Base-by-base conservation (phyloP, 208 protist species). In the Tritrichomonas musculus region DNA sequence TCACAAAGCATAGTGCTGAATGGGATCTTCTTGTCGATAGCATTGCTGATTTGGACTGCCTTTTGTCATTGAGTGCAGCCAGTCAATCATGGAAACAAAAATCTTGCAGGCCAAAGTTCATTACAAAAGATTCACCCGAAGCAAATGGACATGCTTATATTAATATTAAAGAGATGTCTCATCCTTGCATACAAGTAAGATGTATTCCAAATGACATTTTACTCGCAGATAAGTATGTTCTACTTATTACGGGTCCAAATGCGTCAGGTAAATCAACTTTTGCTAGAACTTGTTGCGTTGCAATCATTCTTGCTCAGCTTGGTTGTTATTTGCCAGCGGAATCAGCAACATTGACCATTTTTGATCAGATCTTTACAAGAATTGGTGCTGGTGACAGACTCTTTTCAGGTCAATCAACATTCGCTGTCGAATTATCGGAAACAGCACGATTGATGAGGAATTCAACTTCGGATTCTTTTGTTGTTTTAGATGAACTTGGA, bases 201-300 rank as follows among this genome's bases (percentile, higher is more conserved):
- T 93, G 30, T 92, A 92, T 94, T 36, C 93, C 93, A 44, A 95
- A 95, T 80, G 93, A 95, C 82, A 57, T 94, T 57, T 36, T 33
- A 14, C 47, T 95, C 27, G 27, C 55, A 47, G 75, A 64, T 17
- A 57, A 84, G 9, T 49, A 47, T 36, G 92, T 93, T 64, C 25
- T 95, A 47, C 25, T 95, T 30, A 92, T 99, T 30, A 99, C 98
- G 13, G 98, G 98, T 17, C 98, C 98, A 5, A 99, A 99, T 94
- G 99, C 99, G 98, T 98, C 98, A 30, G 98, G 98, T 55, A 99
- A 99, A 95, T 98, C 97, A 72, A 99, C 98, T 0, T 94, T 99
- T 33, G 98, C 99, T 94, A 96, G 98, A 60, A 94, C 94, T 80
- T 77, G 93, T n/a, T 94, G 94, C 27, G 50, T 95, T 30, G 72